Evolutionary conservation across 345 rosid genomes (phyloP).

Genomic region (Lepidium aucheri): DNA sequence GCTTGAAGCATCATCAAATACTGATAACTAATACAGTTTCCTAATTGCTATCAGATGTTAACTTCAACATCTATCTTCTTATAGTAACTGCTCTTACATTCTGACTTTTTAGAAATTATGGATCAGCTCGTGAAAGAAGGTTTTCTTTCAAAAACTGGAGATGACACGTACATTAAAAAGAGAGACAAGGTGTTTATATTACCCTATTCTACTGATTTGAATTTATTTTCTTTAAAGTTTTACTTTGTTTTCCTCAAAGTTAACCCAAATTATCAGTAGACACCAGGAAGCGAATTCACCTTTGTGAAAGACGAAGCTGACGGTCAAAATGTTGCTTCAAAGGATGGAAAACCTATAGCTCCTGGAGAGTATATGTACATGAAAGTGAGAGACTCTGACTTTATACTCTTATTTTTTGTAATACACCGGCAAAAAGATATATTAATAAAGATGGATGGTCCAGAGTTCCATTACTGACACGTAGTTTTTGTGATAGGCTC

Average conservation of each 20-base stretch:
- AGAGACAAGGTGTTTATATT: slow-evolving; percentile 45
- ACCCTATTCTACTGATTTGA: background rate
- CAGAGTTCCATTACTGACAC: background rate
- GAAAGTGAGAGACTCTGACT: slow-evolving; percentile 45
- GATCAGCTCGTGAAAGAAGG: slow-evolving; percentile 73
- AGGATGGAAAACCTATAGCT: slow-evolving; percentile 34
- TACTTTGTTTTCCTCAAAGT: background rate
- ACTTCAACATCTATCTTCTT: slow-evolving; percentile 6
- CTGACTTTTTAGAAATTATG: slow-evolving; percentile 60
- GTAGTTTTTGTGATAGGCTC: slow-evolving; percentile 34
- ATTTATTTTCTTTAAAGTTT: background rate
- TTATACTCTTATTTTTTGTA: background rate
- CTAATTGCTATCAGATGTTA: background rate
- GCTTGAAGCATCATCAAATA: background rate
- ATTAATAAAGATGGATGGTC: background rate
- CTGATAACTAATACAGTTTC: background rate
- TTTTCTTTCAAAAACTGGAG: slow-evolving; percentile 45
- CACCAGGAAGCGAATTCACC: slow-evolving; percentile 43
- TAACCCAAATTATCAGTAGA: slow-evolving; percentile 24
- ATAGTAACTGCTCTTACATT: slow-evolving; percentile 2
- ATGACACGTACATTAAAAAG: slow-evolving; percentile 51
- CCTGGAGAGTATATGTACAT: slow-evolving; percentile 57
- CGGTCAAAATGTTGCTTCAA: slow-evolving; percentile 26
- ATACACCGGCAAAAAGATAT: background rate
- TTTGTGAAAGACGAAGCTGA: slow-evolving; percentile 72